Evolutionary conservation across 2,329 filamentous ascomycete species (phyloP).

Genomic region (Plenodomus biglobosus): DNA sequence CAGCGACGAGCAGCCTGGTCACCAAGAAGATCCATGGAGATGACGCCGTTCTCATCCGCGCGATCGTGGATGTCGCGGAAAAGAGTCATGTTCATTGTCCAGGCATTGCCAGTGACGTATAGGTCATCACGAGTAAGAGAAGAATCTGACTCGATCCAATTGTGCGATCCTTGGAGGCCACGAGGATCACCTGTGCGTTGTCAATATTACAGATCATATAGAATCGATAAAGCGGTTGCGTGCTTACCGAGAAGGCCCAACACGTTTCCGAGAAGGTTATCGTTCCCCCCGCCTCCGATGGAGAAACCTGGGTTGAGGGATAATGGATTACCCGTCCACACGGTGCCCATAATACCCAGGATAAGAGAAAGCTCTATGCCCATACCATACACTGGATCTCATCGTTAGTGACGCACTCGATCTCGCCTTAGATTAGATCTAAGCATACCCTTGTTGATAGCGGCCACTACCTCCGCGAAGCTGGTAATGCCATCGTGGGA

Average conservation of each 20-base stretch:
- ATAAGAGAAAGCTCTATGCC: constrained; percentile 46
- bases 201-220: constrained; percentile 11
- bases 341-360: constrained; percentile 50
- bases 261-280: constrained; percentile 50
- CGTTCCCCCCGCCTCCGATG: constrained; percentile 47
- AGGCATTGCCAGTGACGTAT: constrained; percentile 43
- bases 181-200: constrained; percentile 42
- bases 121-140: constrained; percentile 50
- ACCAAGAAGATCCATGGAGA: constrained; percentile 18
- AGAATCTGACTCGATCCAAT: constrained; percentile 48
- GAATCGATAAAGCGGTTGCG: constrained; percentile 19
- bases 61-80: constrained; percentile 50
- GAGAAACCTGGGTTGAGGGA: constrained; percentile 55
- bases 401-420: not conserved
- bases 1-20: constrained; percentile 46
- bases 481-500: constrained; percentile 43
- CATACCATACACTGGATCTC: constrained; percentile 48
- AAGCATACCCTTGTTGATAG: constrained; percentile 43
- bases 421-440: not conserved
- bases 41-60: constrained; percentile 14
- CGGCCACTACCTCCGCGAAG: constrained; percentile 47
- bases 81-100: constrained; percentile 47
- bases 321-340: constrained; percentile 54
- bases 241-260: constrained; percentile 47
- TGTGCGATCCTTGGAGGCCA: constrained; percentile 50